Conservation (phyloP, 768 basidiomycete species). For the Boletus subparvulus region DNA sequence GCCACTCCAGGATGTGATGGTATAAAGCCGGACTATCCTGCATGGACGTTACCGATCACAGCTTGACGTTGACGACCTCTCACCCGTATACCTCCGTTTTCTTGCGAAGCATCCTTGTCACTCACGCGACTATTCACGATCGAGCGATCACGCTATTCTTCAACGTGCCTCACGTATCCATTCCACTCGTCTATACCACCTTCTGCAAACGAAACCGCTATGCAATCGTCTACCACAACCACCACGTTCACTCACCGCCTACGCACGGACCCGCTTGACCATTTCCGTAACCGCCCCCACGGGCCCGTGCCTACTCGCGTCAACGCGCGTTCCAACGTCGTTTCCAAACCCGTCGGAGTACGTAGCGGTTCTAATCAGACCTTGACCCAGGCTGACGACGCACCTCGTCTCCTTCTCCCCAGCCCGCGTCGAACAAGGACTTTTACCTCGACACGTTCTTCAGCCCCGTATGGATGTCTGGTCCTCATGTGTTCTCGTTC, state of each 20-base stretch:
- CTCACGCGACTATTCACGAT: background rate
- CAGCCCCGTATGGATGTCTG: slow-evolving; percentile 37
- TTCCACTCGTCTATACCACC: background rate
- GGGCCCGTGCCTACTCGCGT: background rate
- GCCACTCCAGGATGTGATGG: slow-evolving; percentile 4
- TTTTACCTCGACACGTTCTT: slow-evolving; percentile 52
- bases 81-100: background rate
- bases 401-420: background rate
- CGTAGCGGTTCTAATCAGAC: background rate
- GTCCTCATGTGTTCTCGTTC: slow-evolving; percentile 24
- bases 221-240: background rate
- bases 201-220: background rate
- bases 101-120: background rate
- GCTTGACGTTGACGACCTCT: background rate
- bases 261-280: background rate
- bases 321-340: background rate
- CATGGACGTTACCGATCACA: background rate
- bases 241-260: background rate
- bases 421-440: slow-evolving; percentile 31
- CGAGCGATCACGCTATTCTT: background rate
- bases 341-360: slow-evolving; percentile 1
- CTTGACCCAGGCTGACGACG: background rate
- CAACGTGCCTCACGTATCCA: background rate
- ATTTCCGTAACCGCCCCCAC: background rate
- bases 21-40: slow-evolving; percentile 6